Conservation (phyloP, 2,329 filamentous ascomycete genomes). For the Madurella fahalii region DNA sequence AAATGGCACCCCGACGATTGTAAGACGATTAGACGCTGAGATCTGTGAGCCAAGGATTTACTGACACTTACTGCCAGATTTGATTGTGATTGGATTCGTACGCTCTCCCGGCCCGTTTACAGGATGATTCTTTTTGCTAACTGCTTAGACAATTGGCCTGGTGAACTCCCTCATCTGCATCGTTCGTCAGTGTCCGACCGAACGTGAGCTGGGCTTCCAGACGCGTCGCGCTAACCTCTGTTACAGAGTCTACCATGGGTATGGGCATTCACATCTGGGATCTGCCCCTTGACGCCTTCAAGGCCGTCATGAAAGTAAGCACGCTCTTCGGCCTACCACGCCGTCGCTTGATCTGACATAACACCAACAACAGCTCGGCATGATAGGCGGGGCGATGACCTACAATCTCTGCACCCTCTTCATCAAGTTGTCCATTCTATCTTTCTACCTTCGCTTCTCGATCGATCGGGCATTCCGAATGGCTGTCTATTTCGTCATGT, state of each 20-base stretch:
- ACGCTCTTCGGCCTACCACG: not conserved
- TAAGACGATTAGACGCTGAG: not conserved
- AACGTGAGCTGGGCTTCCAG: no score
- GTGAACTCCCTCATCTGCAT: conserved; percentile 13
- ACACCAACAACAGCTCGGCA: conserved; percentile 5
- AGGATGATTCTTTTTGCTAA: no score
- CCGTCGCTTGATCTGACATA: not conserved
- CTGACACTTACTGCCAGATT: conserved; percentile 1
- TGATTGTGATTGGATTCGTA: conserved; percentile 12
- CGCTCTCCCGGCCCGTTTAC: not conserved
- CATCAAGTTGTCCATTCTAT: conserved; percentile 30
- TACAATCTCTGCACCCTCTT: conserved; percentile 23
- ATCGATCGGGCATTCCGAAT: conserved; percentile 23
- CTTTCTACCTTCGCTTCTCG: conserved; percentile 29
- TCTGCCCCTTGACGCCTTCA: conserved; percentile 3
- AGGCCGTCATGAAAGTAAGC: conserved; percentile 12
- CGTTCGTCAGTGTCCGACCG: conserved; percentile 6
- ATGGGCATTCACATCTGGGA: conserved; percentile 18
- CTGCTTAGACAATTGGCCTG: conserved; percentile 6
- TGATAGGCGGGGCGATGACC: conserved; percentile 14
- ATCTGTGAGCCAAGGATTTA: not conserved
- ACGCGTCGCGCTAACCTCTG: not conserved
- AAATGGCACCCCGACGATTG: conserved; percentile 19
- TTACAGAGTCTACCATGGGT: conserved; percentile 14
- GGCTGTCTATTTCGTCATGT: conserved; percentile 25